These are phyloP conservation scores for Thielaviopsis ethacetica DNA, from an alignment of 2,329 filamentous ascomycete species.

Conservation along the genomic window DNA sequence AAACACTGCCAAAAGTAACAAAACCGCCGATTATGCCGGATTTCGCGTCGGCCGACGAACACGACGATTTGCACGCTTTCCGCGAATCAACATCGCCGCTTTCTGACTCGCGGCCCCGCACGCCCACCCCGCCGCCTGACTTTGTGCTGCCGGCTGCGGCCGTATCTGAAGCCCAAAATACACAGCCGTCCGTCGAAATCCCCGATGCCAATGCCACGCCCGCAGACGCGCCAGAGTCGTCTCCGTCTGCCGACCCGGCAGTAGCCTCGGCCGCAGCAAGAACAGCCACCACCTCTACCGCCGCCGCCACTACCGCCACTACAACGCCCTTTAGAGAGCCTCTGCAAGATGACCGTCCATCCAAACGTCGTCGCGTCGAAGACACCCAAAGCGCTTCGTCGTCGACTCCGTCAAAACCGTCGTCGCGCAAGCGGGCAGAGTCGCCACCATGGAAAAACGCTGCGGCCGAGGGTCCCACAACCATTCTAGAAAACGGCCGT, in stretches of 20 bases:
- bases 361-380: constrained; percentile 49
- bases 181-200: neutral
- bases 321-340: constrained; percentile 16
- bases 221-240: neutral
- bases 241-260: neutral
- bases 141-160: constrained; percentile 7
- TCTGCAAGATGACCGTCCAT: constrained; percentile 31
- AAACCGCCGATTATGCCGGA: constrained; percentile 36
- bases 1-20: too few relatives aligned
- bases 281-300: neutral
- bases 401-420: neutral
- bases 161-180: neutral
- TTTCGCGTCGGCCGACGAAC: constrained; percentile 36
- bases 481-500: constrained; percentile 58
- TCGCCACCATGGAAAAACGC: constrained; percentile 93
- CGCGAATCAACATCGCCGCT: constrained; percentile 14
- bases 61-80: constrained; percentile 16
- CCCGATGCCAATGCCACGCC: constrained; percentile 14
- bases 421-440: constrained; percentile 28
- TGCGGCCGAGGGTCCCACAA: constrained; percentile 71
- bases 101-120: constrained; percentile 12
- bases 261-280: neutral
- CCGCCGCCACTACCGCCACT: constrained; percentile 3
- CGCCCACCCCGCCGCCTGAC: constrained; percentile 13
- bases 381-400: constrained; percentile 16